Conservation (phyloP, 805 yeast species). For the Candida berthetii region DNA sequence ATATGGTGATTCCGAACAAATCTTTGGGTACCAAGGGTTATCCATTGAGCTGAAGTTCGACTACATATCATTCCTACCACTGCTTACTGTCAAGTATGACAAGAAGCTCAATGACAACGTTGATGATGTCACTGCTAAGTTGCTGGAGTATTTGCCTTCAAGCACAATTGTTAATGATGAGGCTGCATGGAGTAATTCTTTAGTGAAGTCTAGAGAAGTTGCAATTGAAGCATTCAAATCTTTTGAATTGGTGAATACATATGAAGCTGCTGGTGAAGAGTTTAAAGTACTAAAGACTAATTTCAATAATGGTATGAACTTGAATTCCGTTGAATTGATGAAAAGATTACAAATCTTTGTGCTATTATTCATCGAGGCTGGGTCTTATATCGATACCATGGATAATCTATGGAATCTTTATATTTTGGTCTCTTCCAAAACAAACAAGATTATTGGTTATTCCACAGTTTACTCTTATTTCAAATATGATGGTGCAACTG, state of each 20-base stretch:
- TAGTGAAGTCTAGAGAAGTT: slow-evolving; percentile 39
- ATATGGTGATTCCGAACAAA: slow-evolving; percentile 85
- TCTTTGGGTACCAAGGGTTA: slow-evolving; percentile 77
- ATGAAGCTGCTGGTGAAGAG: slow-evolving; percentile 27
- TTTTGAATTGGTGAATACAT: slow-evolving; percentile 26
- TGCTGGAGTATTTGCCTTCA: slow-evolving; percentile 57
- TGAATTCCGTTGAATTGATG: slow-evolving; percentile 46
- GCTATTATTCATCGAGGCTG: slow-evolving; percentile 87
- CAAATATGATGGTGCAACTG: slow-evolving; percentile 52
- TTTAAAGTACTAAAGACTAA: slow-evolving; percentile 45
- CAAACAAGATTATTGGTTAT: slow-evolving; percentile 62
- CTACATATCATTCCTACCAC: slow-evolving; percentile 66
- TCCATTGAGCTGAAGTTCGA: slow-evolving; percentile 68
- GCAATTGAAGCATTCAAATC: slow-evolving; percentile 27
- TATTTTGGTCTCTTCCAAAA: slow-evolving; percentile 33
- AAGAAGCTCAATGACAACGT: slow-evolving; percentile 47
- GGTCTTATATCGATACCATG: slow-evolving; percentile 71
- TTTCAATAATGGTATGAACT: slow-evolving; percentile 25
- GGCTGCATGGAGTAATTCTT: slow-evolving; percentile 54
- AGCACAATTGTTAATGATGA: slow-evolving; percentile 60
- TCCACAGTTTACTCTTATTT: slow-evolving; percentile 81
- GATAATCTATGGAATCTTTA: slow-evolving; percentile 83
- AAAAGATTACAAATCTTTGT: slow-evolving; percentile 73
- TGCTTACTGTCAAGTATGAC: slow-evolving; percentile 52
- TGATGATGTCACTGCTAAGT: slow-evolving; percentile 50